phyloP scores from a whole-genome alignment of 192 early-diverging fungal genomes.

The Dimargaris verticillata region DNA sequence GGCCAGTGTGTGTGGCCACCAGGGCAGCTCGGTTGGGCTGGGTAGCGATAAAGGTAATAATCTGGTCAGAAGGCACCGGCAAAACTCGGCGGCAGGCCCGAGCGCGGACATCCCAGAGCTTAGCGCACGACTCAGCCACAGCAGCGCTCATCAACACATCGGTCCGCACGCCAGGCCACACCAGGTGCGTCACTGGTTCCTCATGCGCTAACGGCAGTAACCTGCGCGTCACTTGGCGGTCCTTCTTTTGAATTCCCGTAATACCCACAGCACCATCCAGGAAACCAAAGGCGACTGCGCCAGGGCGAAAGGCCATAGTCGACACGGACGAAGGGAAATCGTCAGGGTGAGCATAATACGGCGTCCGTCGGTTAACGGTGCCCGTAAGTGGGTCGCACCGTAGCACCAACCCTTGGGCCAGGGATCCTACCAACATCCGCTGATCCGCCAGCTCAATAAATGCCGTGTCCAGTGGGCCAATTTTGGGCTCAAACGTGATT shows the following conservation, averaged over 20 bases:
- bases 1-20: too few species aligned
- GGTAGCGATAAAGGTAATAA: too few species aligned
- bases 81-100: too few species aligned
- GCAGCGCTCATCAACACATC: too few species aligned
- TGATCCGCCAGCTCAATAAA: neutral
- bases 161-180: too few species aligned
- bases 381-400: neutral
- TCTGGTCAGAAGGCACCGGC: too few species aligned
- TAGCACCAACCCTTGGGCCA: neutral
- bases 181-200: too few species aligned
- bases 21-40: too few species aligned
- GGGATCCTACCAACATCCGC: neutral
- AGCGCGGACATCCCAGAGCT: too few species aligned
- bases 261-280: neutral
- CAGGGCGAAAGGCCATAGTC: neutral
- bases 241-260: neutral
- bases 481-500: neutral
- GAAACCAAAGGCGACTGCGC: neutral
- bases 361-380: neutral
- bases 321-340: constrained; percentile 1
- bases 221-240: neutral
- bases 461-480: neutral
- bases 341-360: neutral
- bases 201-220: too few species aligned
- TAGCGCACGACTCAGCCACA: too few species aligned